A percentile compares a stretch with the other conserved stretches of the same genome.
Conservation (phyloP, 73 alveolate species). For the Paramecium sonneborni region DNA sequence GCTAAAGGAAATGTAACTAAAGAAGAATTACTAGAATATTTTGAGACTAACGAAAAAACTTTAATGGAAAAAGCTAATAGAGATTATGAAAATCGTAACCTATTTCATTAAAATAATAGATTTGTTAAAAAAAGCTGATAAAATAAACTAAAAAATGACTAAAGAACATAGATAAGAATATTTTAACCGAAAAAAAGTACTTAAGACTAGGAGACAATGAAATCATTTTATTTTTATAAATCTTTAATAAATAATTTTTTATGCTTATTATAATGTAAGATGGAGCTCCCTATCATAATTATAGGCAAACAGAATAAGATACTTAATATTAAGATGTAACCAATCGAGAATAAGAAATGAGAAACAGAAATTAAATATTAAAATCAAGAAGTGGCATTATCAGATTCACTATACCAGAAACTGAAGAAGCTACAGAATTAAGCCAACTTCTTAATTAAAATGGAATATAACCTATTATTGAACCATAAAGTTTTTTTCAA, state of each 20-base stretch:
- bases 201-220: conserved; percentile 42
- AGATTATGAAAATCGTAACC: neutral
- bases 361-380: neutral
- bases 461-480: neutral
- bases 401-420: neutral
- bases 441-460: neutral
- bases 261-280: neutral
- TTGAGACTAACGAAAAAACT: neutral
- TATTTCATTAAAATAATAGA: neutral
- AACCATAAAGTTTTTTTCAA: neutral
- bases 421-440: neutral
- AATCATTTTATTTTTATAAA: neutral
- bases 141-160: neutral
- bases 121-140: neutral
- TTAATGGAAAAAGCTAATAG: neutral
- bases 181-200: neutral
- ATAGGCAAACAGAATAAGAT: neutral
- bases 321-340: neutral
- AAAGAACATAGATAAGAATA: conserved; percentile 39
- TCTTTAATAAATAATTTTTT: neutral
- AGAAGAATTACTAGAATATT: neutral
- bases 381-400: neutral
- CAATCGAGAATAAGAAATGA: neutral
- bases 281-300: neutral
- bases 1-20: neutral